Base-by-base conservation (phyloP, 2,329 filamentous ascomycete species). In the Verticillium klebahnii region DNA sequence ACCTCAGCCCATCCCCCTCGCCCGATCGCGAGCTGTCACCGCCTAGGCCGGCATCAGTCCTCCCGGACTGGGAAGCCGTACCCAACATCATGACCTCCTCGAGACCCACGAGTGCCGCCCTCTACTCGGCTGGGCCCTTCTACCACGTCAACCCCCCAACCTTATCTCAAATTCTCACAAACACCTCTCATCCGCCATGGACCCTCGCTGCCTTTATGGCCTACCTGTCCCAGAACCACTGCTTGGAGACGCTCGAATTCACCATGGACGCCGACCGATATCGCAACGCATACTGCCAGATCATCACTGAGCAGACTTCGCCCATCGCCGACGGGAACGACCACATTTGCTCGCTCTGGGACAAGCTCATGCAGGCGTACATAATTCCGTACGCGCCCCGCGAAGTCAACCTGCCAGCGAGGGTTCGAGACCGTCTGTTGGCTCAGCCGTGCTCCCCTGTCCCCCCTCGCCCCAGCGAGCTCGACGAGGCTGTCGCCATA, bases 161-260 rank as follows among this genome's bases (percentile, higher is more conserved):
- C 34, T 81, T 99, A 58, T 85, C 89, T 63, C 94, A 98, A 69
- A 96, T 99, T 32, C 85, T 99, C 55, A 85, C 91, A 66, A 95
- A 97, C 77, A 86, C 85, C 55, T 91, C 95, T 39, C 88, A 91
- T 9, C 88, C 92, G 50, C 95, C 95, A 67, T 98, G 92, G 84
- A 97, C 93, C 0, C 82, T 97, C 9, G 89, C 87, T 63, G 94
- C 94, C 36, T 98, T 98, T 76, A 98, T 95, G 87, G 93, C 93
- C 61, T 98, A 96, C 71, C 84, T 98, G 4, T 97, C 94, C 1
- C 93, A 96, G 72, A 98, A 98, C 71, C 94, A 98, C 76, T 99
- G 95, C 73, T 81, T 98, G 66, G 95, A 99, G 76, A 97, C 93
- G 1, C 82, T 99, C 45, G 95, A 98, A 73, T 99, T 99, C 75